phyloP scores from a whole-genome alignment of 345 rosid species.

The Psidium guajava region DNA sequence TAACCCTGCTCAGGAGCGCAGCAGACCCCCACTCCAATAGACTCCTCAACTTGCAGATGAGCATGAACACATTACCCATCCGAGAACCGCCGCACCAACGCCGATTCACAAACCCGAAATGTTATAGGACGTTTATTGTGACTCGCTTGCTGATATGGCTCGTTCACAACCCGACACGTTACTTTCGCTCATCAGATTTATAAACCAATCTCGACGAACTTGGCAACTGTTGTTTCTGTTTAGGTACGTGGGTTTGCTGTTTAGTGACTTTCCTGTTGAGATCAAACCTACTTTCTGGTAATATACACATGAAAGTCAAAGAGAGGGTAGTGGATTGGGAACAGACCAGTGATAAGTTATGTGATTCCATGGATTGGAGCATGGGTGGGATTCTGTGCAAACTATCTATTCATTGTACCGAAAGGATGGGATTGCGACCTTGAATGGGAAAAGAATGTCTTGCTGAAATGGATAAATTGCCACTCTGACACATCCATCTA shows the following conservation, averaged over 20 bases:
- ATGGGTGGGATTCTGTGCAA: not conserved
- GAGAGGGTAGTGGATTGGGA: not conserved
- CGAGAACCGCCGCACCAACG: not conserved
- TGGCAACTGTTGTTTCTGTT: not conserved
- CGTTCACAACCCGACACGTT: not conserved
- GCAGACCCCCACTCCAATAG: not conserved
- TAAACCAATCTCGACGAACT: not conserved
- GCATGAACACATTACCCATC: not conserved
- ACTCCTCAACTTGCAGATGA: not conserved
- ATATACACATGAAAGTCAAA: not conserved
- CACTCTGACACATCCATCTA: not conserved
- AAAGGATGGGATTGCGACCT: not conserved
- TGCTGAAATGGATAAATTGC: not conserved
- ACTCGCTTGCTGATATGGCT: no score
- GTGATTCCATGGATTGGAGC: not conserved
- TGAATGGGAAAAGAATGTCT: not conserved
- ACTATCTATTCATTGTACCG: not conserved
- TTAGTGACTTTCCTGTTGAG: not conserved
- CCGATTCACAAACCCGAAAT: not conserved
- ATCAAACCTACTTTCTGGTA: not conserved
- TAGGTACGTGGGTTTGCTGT: not conserved
- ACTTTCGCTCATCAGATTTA: not conserved
- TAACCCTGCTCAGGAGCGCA: not conserved
- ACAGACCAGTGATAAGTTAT: not conserved
- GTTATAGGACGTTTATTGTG: not conserved